phyloP scores from a whole-genome alignment of 2,329 filamentous ascomycete genomes.

The Hymenoscyphus infarciens region DNA sequence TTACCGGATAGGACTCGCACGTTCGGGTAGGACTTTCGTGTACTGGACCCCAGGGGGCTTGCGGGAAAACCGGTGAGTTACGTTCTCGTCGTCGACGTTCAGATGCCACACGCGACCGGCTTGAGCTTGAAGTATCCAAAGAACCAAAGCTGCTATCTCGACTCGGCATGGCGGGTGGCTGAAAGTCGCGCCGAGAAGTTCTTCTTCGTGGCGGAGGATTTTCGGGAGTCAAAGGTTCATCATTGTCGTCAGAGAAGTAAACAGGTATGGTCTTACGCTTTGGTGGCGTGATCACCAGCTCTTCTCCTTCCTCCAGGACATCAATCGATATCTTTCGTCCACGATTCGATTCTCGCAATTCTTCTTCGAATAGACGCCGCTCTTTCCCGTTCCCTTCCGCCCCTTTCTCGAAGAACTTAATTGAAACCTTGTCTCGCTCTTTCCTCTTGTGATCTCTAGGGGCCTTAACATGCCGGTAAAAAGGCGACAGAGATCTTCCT shows the following conservation, averaged over 20 bases:
- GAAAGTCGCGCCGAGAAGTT: background rate
- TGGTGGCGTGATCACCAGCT: background rate
- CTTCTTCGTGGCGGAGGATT: background rate
- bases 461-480: no score
- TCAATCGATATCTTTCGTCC: background rate
- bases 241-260: background rate
- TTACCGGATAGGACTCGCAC: no score
- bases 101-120: conserved; percentile 13
- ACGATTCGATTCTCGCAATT: background rate
- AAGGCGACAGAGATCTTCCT: no score
- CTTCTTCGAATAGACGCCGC: background rate
- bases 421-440: no score
- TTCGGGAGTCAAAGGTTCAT: background rate
- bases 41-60: conserved; percentile 11
- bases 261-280: conserved; percentile 4
- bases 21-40: no score
- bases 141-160: conserved; percentile 16
- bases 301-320: background rate
- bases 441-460: no score
- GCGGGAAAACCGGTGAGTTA: background rate
- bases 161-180: background rate
- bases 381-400: background rate
- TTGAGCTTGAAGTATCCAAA: conserved; percentile 5
- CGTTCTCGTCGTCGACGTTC: conserved; percentile 20
- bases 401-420: background rate